Evolutionary conservation across 305 asterid species (phyloP), one percentile per base, ranked within the genome.

Genomic region (Coffea humblotiana): DNA sequence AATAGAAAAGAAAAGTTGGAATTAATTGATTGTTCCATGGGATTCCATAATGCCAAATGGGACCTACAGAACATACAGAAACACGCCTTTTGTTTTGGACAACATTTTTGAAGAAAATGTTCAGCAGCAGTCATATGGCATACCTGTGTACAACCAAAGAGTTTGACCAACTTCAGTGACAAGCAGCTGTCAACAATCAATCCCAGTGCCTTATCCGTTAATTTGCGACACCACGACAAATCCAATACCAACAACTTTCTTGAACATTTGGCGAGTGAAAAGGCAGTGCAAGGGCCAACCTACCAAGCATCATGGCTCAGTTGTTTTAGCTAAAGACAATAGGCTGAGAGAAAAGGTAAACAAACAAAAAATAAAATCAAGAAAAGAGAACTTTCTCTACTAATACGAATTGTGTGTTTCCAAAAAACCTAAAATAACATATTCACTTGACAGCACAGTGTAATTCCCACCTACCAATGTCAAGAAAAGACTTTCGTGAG

Each of bases 211-310:
- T 89, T 91, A 12, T 87, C 78, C 9, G 83, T 90, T 80, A 94
- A 81, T 74, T 78, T 83, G 49, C 98, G 96, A 82, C 97, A 94
- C 93, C 92, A 92, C n/a, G 98, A 91, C 80, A 92, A 56, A 81
- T 94, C 98, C 93, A 94, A 87, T 78, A 82, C 79, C 76, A 85
- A n/a, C 88, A 94, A 73, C 88, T 86, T 88, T 77, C 87, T 90
- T 51, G 90, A 86, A 82, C 80, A 69, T 78, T 88, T 92, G 78
- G 96, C 89, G 0, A 94, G 88, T 54, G 96, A 90, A 78, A 90
- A 79, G 79, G 98, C 93, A 43, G 95, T 90, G 75, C 76, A 82
- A 19, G 89, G 90, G 75, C 94, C 93, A 54, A 87, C 90, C 98
- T 94, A 83, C 81, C 71, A 83, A 77, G 68, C 65, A 73, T 49